Conservation (phyloP, 257 asterid species). For the Verbena officinalis region DNA sequence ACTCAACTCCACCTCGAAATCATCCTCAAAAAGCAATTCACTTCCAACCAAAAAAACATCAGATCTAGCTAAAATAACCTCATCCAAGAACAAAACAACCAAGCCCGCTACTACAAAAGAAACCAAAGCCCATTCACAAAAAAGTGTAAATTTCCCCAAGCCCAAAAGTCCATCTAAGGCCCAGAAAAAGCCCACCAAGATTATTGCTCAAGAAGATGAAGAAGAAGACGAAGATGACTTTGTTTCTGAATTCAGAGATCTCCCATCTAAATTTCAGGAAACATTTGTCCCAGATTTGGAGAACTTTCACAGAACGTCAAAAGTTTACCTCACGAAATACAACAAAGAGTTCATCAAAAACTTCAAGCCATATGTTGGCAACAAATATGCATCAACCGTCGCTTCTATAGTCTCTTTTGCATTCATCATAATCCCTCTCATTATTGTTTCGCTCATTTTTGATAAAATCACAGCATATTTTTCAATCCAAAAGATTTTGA, state of each 20-base stretch:
- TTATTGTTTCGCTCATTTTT: conserved; percentile 78
- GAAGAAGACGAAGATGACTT: conserved; percentile 44
- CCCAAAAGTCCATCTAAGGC: conserved; percentile 32
- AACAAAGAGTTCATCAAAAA: conserved; percentile 76
- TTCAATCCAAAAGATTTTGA: conserved; percentile 76
- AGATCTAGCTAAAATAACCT: conserved; percentile 48
- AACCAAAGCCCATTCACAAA: not conserved
- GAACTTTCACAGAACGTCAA: conserved; percentile 66
- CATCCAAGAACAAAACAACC: conserved; percentile 57
- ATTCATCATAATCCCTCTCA: conserved; percentile 68
- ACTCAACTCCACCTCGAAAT: conserved; percentile 66
- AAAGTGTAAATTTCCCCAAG: not conserved
- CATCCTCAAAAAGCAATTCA: conserved; percentile 34
- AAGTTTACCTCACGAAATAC: conserved; percentile 58
- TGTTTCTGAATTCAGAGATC: conserved; percentile 61
- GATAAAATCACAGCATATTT: conserved; percentile 71
- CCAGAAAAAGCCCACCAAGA: conserved; percentile 30
- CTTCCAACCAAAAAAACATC: conserved; percentile 49
- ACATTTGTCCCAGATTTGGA: conserved; percentile 80
- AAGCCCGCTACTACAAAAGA: no score
- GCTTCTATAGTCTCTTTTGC: conserved; percentile 70
- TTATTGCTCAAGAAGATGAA: conserved; percentile 48
- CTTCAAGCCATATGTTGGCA: conserved; percentile 81
- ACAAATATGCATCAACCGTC: conserved; percentile 73
- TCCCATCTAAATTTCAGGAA: conserved; percentile 81